Evolutionary conservation across 768 basidiomycete genomes (phyloP).

Genomic region (Tylopilus sp.): DNA sequence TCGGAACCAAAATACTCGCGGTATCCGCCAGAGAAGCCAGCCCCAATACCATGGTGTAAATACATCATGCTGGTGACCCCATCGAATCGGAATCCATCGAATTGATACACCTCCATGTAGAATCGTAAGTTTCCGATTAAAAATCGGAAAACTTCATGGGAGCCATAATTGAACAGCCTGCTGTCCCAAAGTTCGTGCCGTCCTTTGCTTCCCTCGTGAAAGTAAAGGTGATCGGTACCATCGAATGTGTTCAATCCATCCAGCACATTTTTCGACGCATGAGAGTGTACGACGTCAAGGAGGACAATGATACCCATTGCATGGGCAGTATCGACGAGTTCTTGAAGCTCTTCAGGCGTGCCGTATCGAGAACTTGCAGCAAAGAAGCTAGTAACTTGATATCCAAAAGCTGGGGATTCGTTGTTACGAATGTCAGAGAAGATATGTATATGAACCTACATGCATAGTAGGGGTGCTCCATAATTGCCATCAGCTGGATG

Average conservation of each 20-base stretch:
- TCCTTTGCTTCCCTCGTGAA: slow-evolving; percentile 90
- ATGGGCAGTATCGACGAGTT: slow-evolving; percentile 93
- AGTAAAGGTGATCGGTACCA: slow-evolving; percentile 96
- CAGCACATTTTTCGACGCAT: slow-evolving; percentile 95
- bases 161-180: slow-evolving; percentile 93
- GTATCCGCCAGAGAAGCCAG: slow-evolving; percentile 97
- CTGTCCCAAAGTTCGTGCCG: slow-evolving; percentile 98
- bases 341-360: slow-evolving; percentile 91
- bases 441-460: slow-evolving; percentile 51
- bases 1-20: slow-evolving; percentile 93
- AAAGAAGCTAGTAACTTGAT: slow-evolving; percentile 97
- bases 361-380: slow-evolving; percentile 96
- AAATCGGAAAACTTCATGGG: slow-evolving; percentile 93
- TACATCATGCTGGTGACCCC: slow-evolving; percentile 99
- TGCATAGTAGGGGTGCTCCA: slow-evolving; percentile 98
- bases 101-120: slow-evolving; percentile 92
- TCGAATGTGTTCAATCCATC: slow-evolving; percentile 97
- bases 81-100: slow-evolving; percentile 98
- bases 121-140: slow-evolving; percentile 92
- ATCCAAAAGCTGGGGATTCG: slow-evolving; percentile 77
- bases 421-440: neutral
- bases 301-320: slow-evolving; percentile 90
- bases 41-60: slow-evolving; percentile 93
- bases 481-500: slow-evolving; percentile 97
- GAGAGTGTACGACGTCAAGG: slow-evolving; percentile 96